Percentiles rank a stretch among this genome's conserved stretches.
Conservation (phyloP, 1,284 basidiomycete genomes). For the Cryptococcus floricola region DNA sequence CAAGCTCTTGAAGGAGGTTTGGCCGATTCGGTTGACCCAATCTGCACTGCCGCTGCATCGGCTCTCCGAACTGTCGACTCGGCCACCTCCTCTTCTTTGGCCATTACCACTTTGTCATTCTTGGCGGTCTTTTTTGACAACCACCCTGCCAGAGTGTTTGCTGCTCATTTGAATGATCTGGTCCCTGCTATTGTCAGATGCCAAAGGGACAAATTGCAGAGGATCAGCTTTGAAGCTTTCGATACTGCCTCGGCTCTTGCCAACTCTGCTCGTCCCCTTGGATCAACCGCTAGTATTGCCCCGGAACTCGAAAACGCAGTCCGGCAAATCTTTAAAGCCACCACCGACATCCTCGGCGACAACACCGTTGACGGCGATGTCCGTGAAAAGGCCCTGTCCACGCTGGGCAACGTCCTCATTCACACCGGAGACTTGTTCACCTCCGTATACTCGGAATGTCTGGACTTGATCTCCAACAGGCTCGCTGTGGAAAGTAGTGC, state of each 20-base stretch:
- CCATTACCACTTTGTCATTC: conserved; percentile 78
- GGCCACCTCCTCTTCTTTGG: conserved; percentile 66
- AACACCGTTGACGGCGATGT: conserved; percentile 90
- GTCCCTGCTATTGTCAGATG: conserved; percentile 70
- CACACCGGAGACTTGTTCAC: conserved; percentile 68
- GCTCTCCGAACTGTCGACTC: conserved; percentile 54
- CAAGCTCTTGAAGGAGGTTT: conserved; percentile 79
- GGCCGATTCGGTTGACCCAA: conserved; percentile 61
- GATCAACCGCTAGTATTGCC: conserved; percentile 35
- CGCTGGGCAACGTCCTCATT: conserved; percentile 79
- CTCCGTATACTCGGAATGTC: conserved; percentile 39
- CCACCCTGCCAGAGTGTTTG: conserved; percentile 67
- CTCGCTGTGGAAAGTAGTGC: conserved; percentile 60
- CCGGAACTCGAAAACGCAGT: conserved; percentile 52
- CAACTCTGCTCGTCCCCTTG: conserved; percentile 46
- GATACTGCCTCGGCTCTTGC: conserved; percentile 52
- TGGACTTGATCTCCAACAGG: conserved; percentile 69
- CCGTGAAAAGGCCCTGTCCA: conserved; percentile 72
- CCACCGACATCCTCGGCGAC: conserved; percentile 65
- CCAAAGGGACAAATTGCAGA: conserved; percentile 55
- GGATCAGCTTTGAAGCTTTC: conserved; percentile 70
- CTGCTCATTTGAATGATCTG: conserved; percentile 60
- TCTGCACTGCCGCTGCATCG: conserved; percentile 44
- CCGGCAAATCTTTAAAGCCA: conserved; percentile 68
- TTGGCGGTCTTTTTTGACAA: conserved; percentile 74